Evolutionary conservation across 805 yeast species (phyloP), one percentile per base, ranked within the genome.

Genomic region (Limtongia smithiae): DNA sequence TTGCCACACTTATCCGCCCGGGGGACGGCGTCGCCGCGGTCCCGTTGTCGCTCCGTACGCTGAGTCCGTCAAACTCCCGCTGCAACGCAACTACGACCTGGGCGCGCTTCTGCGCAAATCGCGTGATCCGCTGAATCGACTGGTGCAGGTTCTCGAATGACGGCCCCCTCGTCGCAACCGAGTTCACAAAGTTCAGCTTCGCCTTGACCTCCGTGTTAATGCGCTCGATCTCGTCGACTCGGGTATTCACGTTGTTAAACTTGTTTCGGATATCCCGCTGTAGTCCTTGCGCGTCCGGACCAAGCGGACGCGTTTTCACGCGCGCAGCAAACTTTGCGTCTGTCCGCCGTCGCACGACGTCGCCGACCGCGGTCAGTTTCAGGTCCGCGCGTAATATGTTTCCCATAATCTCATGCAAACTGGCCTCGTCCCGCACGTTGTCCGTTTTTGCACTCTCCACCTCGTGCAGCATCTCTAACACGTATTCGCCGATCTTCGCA

Each of bases 141-240:
- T 46, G 37, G 11, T 45, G 41, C n/a, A 54, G 39, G n/a, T 48
- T 48, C 5, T 50, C 56, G 17, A 50, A 25, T 32, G 58, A 50
- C 14, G 43, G 44, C 12, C 24, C 39, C 21, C 14, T n/a, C 2
- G 30, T 4, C 14, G 28, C 39, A 15, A 15, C 12, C 5, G 37
- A 30, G 21, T 32, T 14, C 20, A 24, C 15, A 35, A 31, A 43
- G 37, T 42, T 41, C n/a, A 54, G 41, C 18, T 34, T 48, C 1
- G 55, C 41, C 34, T 54, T 54, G 11, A 41, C 38, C 31, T 41
- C 38, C 3, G 57, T 54, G 39, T 48, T 50, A 7, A 33, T 15
- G 11, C 37, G 34, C 31, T 50, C 55, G 11, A 54, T 31, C 17
- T 27, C 39, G 30, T 54, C 58, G 12, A 54, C 28, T 11, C 18